Evolutionary conservation across 257 asterid species (phyloP).

Genomic region (Knoxia roxburghii): DNA sequence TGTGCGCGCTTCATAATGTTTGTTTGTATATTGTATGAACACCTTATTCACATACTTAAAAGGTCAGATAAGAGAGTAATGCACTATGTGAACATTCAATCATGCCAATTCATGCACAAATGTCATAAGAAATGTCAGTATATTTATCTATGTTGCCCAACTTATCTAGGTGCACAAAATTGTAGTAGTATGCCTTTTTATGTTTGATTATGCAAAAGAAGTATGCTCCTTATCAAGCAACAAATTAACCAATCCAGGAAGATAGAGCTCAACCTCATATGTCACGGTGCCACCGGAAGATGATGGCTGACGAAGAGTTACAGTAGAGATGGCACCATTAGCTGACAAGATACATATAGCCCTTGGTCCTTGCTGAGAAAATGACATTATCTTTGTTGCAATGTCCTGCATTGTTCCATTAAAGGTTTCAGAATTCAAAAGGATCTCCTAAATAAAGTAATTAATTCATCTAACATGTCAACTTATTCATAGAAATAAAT

Average conservation of each 20-base stretch:
- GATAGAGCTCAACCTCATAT: conserved; percentile 55
- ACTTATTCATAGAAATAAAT: not conserved
- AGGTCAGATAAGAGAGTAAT: not conserved
- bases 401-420: conserved; percentile 52
- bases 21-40: not conserved
- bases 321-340: conserved; percentile 65
- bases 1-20: not conserved
- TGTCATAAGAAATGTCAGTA: not conserved
- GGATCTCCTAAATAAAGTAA: not conserved
- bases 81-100: not conserved
- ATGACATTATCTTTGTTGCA: conserved; percentile 52
- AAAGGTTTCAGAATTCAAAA: not conserved
- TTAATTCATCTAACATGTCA: not conserved
- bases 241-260: not conserved
- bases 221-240: not conserved
- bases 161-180: too few relatives aligned
- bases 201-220: not conserved
- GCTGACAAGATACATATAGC: conserved; percentile 66
- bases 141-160: not conserved
- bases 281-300: conserved; percentile 67
- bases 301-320: conserved; percentile 49
- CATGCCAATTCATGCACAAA: not conserved
- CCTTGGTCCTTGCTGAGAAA: conserved; percentile 55
- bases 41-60: not conserved
- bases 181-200: too few relatives aligned